Base-by-base conservation (phyloP, 2,329 filamentous ascomycete species). In the Hirsutella minnesotensis region DNA sequence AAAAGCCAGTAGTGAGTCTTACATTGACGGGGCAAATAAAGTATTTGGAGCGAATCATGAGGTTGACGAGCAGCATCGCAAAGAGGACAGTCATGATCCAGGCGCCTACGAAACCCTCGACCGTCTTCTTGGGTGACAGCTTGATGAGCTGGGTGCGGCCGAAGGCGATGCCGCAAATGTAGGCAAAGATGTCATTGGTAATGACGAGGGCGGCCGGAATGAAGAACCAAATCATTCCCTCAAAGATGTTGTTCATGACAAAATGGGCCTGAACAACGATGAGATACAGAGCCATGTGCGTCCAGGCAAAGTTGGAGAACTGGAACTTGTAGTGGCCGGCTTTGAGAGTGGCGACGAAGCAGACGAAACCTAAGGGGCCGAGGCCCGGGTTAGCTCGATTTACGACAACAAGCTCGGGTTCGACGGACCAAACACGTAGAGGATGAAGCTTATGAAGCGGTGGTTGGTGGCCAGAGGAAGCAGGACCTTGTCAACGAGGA, bases 201-300 rank as follows among this genome's bases (percentile, higher is more conserved):
- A 98, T 95, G 61, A 98, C 92, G 54, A 98, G 77, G 42, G 87
- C 83, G 8, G 87, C 89, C 8, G 92, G 92, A 37, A 98, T 68
- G 75, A 96, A 95, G 73, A 98, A 96, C 92, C 92, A 98, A 61
- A 98, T 94, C 85, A 98, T 88, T 68, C 92, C 92, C 68, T 98
- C 92, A 55, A 98, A 94, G 51, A 98, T 84, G 65, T 98, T 98
- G 75, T 98, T 98, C 86, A 98, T 96, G 68, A 96, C 87, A 63
- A 98, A 98, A 63, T 98, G 92, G 13, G 92, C 89, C 65, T 98
- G 89, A 5, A 95, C 89, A 33, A 96, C 90, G 56, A 98, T 95
- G 56, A 98, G 73, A 70, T 94, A 96, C 18, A 98, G 77, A 5
- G 94, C 92, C 89, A 98, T 96, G 63, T 98, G 92, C 13, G 92